Base-by-base conservation (phyloP, 768 basidiomycete genomes). In the Leccinum rimulosum region DNA sequence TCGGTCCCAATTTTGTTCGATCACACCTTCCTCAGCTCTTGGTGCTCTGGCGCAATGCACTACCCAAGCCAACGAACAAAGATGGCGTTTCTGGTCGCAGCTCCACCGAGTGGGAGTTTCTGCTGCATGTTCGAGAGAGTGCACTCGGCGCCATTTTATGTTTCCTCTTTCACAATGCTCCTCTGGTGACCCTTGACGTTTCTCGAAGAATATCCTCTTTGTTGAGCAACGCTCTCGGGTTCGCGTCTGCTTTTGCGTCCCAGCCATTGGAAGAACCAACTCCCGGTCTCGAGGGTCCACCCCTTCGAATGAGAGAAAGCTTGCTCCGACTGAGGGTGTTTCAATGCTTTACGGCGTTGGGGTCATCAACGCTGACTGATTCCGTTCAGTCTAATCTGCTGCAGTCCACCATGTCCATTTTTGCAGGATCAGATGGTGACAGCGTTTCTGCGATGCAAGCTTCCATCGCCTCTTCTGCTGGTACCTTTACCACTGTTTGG, bases 21-120 rank as follows among this genome's bases (percentile, higher is more conserved):
- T 84, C 93, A 0, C 95, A 99, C 71, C 82, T 98, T 2, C 91
- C 95, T 0, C 96, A 98, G 65, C 79, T 98, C 17, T 82, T 98
- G 43, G 93, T 98, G 0, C 83, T 99, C 3, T 99, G 97, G 97
- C 81, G 97, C 33, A 99, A 99, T 65, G 95, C 96, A 1, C 80
- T 99, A 0, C 95, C 97, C 2, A 99, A 98, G 73, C 89, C 93
- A 1, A 95, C 93, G 0, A 89, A 82, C 66, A 97, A 97, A 72
- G 96, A 98, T 66, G 75, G 75, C 14, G 81, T 79, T 15, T 80
- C 80, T 5, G 85, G 85, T 17, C 79, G 95, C 31, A 84, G 86
- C 28, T 77, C 83, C 22, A 77, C 82, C 0, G 97, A 98, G 66
- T 98, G 95, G 94, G 80, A 83, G 38, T 99, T 98, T 75, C 79